Evolutionary conservation across 1,284 basidiomycete species (phyloP).

Genomic region (Porogramme epimiltina): DNA sequence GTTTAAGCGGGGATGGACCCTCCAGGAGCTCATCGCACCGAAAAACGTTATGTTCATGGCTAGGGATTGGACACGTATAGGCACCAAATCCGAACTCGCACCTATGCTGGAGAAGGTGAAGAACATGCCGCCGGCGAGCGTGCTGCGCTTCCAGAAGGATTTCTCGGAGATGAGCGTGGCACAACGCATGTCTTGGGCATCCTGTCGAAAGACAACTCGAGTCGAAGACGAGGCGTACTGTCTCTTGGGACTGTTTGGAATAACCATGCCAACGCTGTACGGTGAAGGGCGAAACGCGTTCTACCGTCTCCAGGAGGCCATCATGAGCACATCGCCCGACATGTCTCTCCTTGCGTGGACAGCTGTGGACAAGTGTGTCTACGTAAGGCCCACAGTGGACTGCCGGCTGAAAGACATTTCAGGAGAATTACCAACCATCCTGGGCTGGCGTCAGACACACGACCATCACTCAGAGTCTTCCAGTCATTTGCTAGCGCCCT

Average conservation of each 20-base stretch:
- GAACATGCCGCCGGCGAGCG: neutral
- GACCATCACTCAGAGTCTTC: no score
- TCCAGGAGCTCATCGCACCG: no score
- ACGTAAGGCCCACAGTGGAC: neutral
- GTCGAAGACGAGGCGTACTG: constrained; percentile 9
- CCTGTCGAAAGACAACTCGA: constrained; percentile 2
- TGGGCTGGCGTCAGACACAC: no score
- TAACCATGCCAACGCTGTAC: constrained; percentile 13
- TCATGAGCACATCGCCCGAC: constrained; percentile 5
- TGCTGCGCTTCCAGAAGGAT: neutral
- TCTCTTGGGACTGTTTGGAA: constrained; percentile 9
- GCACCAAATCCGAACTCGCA: no score
- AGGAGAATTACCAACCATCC: no score
- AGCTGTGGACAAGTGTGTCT: no score
- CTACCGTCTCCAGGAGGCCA: constrained; percentile 6
- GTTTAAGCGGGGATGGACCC: no score
- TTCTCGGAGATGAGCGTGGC: constrained; percentile 2
- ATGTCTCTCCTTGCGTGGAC: constrained; percentile 9
- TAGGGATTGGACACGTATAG: no score
- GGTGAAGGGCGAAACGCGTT: constrained; percentile 9
- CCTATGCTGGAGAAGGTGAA: no score
- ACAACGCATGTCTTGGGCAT: constrained; percentile 9
- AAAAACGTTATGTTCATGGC: no score
- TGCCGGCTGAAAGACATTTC: no score
- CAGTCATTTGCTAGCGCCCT: no score